Conservation (phyloP, 345 rosid genomes). For the Turnera subulata region DNA sequence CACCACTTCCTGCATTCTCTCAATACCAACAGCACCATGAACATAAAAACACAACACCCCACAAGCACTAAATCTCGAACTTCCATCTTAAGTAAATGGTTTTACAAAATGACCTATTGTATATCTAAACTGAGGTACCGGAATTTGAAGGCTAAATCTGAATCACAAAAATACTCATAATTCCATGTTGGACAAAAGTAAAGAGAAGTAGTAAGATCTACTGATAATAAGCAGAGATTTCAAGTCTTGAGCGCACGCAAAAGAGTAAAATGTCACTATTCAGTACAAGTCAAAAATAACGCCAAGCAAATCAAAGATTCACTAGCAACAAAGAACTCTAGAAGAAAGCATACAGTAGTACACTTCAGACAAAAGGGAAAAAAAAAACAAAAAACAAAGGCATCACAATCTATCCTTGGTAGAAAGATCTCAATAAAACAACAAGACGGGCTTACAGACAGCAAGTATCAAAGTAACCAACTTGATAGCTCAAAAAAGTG, state of each 20-base stretch:
- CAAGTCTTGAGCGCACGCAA: background rate
- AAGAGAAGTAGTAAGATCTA: slow-evolving; percentile 19
- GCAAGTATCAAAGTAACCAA: slow-evolving; percentile 6
- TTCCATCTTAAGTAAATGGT: slow-evolving; percentile 3
- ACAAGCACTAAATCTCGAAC: background rate
- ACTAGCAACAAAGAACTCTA: background rate
- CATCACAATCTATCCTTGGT: background rate
- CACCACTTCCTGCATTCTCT: background rate
- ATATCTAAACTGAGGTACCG: background rate
- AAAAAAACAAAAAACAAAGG: background rate
- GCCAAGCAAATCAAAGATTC: slow-evolving; percentile 13
- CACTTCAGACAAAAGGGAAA: background rate
- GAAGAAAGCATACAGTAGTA: background rate
- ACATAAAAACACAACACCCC: background rate
- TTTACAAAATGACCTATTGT: background rate
- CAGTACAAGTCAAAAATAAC: background rate
- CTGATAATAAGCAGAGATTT: background rate
- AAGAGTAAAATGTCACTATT: background rate
- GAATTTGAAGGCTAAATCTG: slow-evolving; percentile 5
- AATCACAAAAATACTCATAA: slow-evolving; percentile 6
- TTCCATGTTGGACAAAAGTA: slow-evolving; percentile 1
- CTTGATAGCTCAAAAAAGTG: slow-evolving; percentile 21
- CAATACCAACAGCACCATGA: background rate
- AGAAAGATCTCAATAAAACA: background rate
- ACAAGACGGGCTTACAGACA: background rate